Conservation (phyloP, 805 yeast species). For the Vanderwaltozyma tropicalis region DNA sequence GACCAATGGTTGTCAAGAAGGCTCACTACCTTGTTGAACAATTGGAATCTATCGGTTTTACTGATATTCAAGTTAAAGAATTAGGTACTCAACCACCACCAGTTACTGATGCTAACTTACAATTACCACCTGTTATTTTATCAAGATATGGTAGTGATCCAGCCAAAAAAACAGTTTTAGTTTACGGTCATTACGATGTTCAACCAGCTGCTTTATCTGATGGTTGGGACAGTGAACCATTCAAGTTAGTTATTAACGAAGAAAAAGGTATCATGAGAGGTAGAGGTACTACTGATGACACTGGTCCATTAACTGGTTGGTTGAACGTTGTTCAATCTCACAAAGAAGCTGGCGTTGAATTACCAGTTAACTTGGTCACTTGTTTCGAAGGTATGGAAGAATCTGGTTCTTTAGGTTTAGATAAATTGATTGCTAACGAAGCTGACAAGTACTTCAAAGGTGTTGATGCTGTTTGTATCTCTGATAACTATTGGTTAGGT, state of each 20-base stretch:
- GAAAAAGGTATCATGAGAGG: constrained; percentile 68
- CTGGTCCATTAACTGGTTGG: constrained; percentile 98
- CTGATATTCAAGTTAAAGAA: constrained; percentile 70
- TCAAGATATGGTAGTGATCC: constrained; percentile 81
- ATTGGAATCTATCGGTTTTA: constrained; percentile 62
- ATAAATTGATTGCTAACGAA: constrained; percentile 68
- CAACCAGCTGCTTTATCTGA: constrained; percentile 91
- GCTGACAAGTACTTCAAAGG: constrained; percentile 71
- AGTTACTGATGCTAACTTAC: constrained; percentile 51
- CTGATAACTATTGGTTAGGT: constrained; percentile 98
- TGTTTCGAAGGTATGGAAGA: constrained; percentile 99
- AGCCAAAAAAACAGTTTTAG: constrained; percentile 72
- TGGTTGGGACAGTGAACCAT: constrained; percentile 95
- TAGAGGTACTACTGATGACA: constrained; percentile 94
- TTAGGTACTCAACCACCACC: constrained; percentile 92
- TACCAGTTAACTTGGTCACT: constrained; percentile 86
- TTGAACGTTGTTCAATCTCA: constrained; percentile 88
- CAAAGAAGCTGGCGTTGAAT: constrained; percentile 66
- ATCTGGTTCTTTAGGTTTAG: constrained; percentile 89
- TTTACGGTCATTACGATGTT: constrained; percentile 96
- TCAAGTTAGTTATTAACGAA: constrained; percentile 51
- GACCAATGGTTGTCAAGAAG: constrained; percentile 86
- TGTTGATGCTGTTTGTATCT: constrained; percentile 89
- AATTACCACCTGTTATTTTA: constrained; percentile 90
- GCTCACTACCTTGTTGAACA: constrained; percentile 70